A percentile compares a stretch with the other conserved stretches of the same genome.
Conservation (phyloP, 345 rosid genomes). For the Populus alba region DNA sequence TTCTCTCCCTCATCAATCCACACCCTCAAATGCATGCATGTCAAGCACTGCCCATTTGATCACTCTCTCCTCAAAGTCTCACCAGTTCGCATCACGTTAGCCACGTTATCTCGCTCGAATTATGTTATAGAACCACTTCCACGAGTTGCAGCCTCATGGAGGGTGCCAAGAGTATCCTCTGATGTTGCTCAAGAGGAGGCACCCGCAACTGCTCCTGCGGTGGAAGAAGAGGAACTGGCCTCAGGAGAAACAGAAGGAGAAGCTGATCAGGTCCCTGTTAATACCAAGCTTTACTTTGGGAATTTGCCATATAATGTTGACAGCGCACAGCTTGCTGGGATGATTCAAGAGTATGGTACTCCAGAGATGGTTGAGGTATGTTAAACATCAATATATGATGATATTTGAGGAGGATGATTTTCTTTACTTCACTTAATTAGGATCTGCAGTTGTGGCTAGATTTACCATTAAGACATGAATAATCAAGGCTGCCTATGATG, state of each 20-base stretch:
- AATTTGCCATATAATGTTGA: slow-evolving; percentile 88
- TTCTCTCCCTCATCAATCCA: slow-evolving; percentile 42
- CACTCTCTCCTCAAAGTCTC: slow-evolving; percentile 13
- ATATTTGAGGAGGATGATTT: not conserved
- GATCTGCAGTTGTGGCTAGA: not conserved
- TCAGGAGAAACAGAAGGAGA: slow-evolving; percentile 13
- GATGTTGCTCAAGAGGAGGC: slow-evolving; percentile 47
- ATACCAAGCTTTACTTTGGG: slow-evolving; percentile 86
- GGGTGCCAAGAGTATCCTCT: slow-evolving; percentile 42
- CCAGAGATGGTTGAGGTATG: slow-evolving; percentile 83
- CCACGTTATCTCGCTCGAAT: slow-evolving; percentile 13
- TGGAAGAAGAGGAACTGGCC: slow-evolving; percentile 21
- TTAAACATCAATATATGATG: not conserved
- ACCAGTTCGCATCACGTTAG: slow-evolving; percentile 4
- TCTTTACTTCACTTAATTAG: not conserved
- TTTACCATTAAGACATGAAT: not conserved
- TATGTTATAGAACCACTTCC: slow-evolving; percentile 6
- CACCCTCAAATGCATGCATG: slow-evolving; percentile 37
- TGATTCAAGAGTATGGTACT: slow-evolving; percentile 68
- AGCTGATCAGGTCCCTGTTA: slow-evolving; percentile 17
- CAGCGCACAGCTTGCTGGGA: slow-evolving; percentile 85
- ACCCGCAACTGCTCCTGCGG: slow-evolving; percentile 26
- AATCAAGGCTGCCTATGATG: not conserved
- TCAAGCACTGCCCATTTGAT: slow-evolving; percentile 22
- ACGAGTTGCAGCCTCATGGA: slow-evolving; percentile 20